Percentiles rank a stretch among this genome's conserved stretches.
phyloP scores from a whole-genome alignment of 1,139 yeast genomes.

The Zygotorulaspora mrakii region DNA sequence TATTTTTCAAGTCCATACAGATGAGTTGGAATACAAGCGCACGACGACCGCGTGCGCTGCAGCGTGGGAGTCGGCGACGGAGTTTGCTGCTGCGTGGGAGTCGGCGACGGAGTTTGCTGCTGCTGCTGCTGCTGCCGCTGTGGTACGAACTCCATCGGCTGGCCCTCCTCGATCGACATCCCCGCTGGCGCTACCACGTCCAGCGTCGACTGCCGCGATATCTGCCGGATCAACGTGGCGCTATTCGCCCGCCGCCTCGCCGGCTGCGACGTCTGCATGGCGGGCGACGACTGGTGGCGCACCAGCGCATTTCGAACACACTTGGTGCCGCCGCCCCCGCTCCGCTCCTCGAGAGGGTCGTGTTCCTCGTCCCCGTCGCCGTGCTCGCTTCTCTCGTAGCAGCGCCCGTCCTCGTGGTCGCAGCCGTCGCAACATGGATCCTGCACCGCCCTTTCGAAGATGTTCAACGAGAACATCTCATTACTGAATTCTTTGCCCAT shows the following conservation, averaged over 20 bases:
- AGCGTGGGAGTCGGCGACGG: neutral
- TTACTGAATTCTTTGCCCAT: neutral
- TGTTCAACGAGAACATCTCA: constrained; percentile 7
- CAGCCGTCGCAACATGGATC: constrained; percentile 28
- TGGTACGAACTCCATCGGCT: neutral
- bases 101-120: neutral
- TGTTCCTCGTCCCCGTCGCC: constrained; percentile 9
- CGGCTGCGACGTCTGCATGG: constrained; percentile 4
- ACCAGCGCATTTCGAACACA: neutral
- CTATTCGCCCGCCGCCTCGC: constrained; percentile 20
- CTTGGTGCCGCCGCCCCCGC: neutral
- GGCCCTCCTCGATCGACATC: constrained; percentile 3
- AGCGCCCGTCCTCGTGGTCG: constrained; percentile 19
- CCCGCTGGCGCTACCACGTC: constrained; percentile 1
- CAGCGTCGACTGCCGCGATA: constrained; percentile 12
- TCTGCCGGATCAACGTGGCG: constrained; percentile 17
- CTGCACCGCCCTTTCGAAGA: constrained; percentile 32
- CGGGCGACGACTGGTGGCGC: constrained; percentile 4
- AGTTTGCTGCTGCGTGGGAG: constrained; percentile 1
- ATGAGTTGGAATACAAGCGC: constrained; percentile 33
- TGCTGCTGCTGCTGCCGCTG: constrained; percentile 1
- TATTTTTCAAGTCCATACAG: constrained; percentile 33
- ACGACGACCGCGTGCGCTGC: constrained; percentile 13
- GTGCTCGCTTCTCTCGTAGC: constrained; percentile 11
- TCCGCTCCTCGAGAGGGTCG: constrained; percentile 11